phyloP scores from a whole-genome alignment of 352 stramenopile species.

The Phytophthora fragariaefolia region DNA sequence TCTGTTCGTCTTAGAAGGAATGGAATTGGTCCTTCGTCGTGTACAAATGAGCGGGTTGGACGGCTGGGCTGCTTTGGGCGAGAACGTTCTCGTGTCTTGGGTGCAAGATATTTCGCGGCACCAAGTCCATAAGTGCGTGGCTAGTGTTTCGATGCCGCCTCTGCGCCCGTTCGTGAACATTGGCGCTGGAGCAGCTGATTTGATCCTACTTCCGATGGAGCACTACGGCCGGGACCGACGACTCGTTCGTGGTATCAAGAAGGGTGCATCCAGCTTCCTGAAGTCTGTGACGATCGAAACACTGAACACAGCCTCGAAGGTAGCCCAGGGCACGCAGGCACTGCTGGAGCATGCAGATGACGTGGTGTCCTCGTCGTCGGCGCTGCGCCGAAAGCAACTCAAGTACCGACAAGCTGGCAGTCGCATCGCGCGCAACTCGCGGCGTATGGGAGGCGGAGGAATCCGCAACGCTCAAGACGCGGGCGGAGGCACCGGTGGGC shows the following conservation, averaged over 20 bases:
- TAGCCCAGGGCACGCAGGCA: constrained; percentile 84
- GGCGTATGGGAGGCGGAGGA: constrained; percentile 74
- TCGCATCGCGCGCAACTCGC: constrained; percentile 83
- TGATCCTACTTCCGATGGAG: constrained; percentile 88
- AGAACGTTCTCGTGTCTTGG: constrained; percentile 86
- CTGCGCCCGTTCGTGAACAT: constrained; percentile 89
- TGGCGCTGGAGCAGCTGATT: constrained; percentile 79
- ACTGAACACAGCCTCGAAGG: constrained; percentile 84
- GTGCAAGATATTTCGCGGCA: constrained; percentile 89
- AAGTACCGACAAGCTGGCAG: constrained; percentile 83
- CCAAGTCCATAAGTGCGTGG: constrained; percentile 91
- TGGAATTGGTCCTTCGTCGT: constrained; percentile 87
- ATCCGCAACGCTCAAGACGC: constrained; percentile 78
- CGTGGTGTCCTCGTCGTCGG: constrained; percentile 72
- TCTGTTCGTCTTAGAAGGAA: constrained; percentile 87
- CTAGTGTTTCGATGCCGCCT: constrained; percentile 87
- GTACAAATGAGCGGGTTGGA: constrained; percentile 87
- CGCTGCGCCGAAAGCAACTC: constrained; percentile 70
- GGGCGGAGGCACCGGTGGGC: constrained; percentile 77
- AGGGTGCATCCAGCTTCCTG: constrained; percentile 87
- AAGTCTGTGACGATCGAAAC: constrained; percentile 91
- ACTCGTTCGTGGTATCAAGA: constrained; percentile 85
- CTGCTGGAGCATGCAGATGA: constrained; percentile 86
- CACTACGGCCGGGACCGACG: constrained; percentile 86
- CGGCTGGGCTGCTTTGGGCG: constrained; percentile 71